These are phyloP conservation scores for Aspergillus heteromorphus DNA, from an alignment of 495 filamentous ascomycete genomes.

Conservation along the genomic window DNA sequence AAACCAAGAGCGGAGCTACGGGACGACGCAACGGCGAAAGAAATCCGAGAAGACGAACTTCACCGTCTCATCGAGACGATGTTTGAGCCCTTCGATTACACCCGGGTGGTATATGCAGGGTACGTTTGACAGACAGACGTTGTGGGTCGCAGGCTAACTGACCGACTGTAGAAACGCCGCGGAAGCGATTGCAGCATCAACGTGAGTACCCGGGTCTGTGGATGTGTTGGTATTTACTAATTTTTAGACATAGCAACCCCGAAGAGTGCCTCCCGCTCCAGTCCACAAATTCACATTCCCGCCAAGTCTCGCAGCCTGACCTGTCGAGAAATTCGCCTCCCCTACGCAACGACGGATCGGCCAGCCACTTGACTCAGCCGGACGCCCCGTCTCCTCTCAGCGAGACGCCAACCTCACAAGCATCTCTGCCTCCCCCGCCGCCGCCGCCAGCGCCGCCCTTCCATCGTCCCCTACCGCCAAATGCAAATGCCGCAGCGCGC, in stretches of 20 bases:
- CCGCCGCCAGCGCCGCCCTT: constrained; percentile 31
- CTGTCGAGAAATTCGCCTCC: constrained; percentile 26
- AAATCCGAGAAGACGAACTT: constrained; percentile 89
- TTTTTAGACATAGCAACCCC: constrained; percentile 26
- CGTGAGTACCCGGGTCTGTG: constrained; percentile 19
- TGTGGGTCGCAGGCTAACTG: not conserved
- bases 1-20: constrained; percentile 87
- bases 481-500: constrained; percentile 17
- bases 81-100: constrained; percentile 96
- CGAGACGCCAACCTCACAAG: constrained; percentile 22
- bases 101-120: constrained; percentile 61
- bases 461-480: constrained; percentile 31
- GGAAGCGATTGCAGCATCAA: constrained; percentile 34
- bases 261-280: constrained; percentile 35
- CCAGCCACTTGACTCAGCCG: constrained; percentile 18
- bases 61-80: constrained; percentile 91
- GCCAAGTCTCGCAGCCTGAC: constrained; percentile 38
- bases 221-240: constrained; percentile 8
- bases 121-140: constrained; percentile 23
- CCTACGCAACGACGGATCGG: constrained; percentile 21
- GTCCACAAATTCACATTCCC: constrained; percentile 33
- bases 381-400: constrained; percentile 24
- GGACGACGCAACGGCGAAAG: constrained; percentile 91
- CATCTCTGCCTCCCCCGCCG: constrained; percentile 23
- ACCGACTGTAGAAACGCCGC: constrained; percentile 33